Conservation (phyloP, 495 filamentous ascomycete species). For the Hypoxylon perforatum region DNA sequence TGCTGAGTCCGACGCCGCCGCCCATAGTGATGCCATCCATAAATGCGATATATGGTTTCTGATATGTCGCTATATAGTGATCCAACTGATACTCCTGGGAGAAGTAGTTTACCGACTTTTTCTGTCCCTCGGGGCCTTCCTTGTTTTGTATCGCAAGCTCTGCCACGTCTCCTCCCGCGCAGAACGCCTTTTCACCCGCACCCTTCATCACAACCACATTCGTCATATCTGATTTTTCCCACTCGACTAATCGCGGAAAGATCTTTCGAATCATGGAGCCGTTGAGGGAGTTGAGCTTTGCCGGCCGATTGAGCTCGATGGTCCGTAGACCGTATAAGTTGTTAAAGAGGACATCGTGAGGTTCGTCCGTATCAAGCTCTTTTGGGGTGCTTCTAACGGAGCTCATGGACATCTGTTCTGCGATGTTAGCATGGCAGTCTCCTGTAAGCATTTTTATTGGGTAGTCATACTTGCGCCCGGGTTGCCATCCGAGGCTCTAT, state of each 20-base stretch:
- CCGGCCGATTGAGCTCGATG: slow-evolving; percentile 92
- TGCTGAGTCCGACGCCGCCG: slow-evolving; percentile 90
- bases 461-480: slow-evolving; percentile 57
- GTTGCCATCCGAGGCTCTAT: slow-evolving; percentile 67
- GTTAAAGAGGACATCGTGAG: slow-evolving; percentile 92
- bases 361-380: slow-evolving; percentile 73
- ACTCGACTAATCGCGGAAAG: slow-evolving; percentile 85
- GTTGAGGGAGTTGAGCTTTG: slow-evolving; percentile 89
- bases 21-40: slow-evolving; percentile 99
- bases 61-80: slow-evolving; percentile 93
- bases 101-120: slow-evolving; percentile 84
- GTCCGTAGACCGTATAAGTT: slow-evolving; percentile 87
- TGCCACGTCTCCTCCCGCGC: slow-evolving; percentile 91
- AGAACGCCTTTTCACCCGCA: slow-evolving; percentile 84
- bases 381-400: slow-evolving; percentile 49
- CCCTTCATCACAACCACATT: slow-evolving; percentile 94
- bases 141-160: slow-evolving; percentile 78
- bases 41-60: slow-evolving; percentile 92
- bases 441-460: not conserved
- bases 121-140: slow-evolving; percentile 71
- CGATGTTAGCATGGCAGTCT: slow-evolving; percentile 15
- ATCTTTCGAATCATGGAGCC: slow-evolving; percentile 96
- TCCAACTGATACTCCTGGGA: slow-evolving; percentile 92
- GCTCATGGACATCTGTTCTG: slow-evolving; percentile 67
- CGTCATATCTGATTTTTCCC: slow-evolving; percentile 91